A percentile compares a stretch with the other conserved stretches of the same genome.
Evolutionary conservation across 495 filamentous ascomycete species (phyloP).

Genomic region (Ascobolus immersus): DNA sequence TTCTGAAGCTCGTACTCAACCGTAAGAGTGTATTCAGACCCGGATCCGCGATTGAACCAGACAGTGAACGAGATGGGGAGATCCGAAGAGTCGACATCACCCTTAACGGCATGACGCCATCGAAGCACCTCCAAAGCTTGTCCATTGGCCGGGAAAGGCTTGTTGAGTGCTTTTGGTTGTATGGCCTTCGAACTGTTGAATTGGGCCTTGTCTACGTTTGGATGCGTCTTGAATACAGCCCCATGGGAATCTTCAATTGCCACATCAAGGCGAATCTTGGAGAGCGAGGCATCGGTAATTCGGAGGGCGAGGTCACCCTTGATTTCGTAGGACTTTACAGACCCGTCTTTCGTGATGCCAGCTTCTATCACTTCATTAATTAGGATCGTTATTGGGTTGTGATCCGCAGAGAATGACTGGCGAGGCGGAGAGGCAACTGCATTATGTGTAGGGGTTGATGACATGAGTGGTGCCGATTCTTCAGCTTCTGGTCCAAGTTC

Average conservation of each 20-base stretch:
- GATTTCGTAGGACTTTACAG: constrained; percentile 56
- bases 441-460: constrained; percentile 29
- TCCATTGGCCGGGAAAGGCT: constrained; percentile 63
- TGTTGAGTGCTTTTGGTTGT: constrained; percentile 58
- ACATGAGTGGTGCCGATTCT: constrained; percentile 51
- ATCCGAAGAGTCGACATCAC: constrained; percentile 37
- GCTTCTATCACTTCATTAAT: constrained; percentile 71
- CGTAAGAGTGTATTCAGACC: constrained; percentile 55
- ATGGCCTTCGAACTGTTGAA: constrained; percentile 58
- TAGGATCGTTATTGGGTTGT: constrained; percentile 61
- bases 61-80: constrained; percentile 83
- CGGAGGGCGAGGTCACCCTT: constrained; percentile 76
- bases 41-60: constrained; percentile 64
- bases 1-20: constrained; percentile 83
- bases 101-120: constrained; percentile 55
- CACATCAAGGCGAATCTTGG: constrained; percentile 66
- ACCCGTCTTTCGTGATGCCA: constrained; percentile 62
- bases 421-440: constrained; percentile 35
- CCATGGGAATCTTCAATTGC: constrained; percentile 45
- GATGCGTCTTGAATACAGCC: constrained; percentile 59
- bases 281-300: constrained; percentile 63
- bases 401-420: constrained; percentile 38
- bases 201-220: constrained; percentile 68
- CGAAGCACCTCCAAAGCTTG: constrained; percentile 68
- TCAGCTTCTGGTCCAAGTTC: constrained; percentile 60